These are phyloP conservation scores for Plasmodium vinckei DNA, from an alignment of 169 alveolate species.

Conservation along the genomic window DNA sequence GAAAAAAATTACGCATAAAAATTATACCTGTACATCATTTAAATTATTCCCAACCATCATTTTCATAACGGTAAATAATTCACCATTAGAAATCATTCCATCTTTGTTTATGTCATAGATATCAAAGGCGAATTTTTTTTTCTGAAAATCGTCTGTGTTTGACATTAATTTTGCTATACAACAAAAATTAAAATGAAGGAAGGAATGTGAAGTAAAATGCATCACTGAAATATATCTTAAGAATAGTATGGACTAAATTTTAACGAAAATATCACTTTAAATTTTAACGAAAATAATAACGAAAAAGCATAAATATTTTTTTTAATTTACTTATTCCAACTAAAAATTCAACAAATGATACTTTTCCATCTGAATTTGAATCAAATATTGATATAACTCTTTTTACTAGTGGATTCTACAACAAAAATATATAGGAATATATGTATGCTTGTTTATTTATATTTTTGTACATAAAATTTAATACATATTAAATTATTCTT, in stretches of 20 bases:
- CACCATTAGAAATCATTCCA: conserved; percentile 98
- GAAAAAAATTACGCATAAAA: neutral
- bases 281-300: neutral
- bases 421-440: conserved; percentile 1
- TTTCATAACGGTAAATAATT: conserved; percentile 95
- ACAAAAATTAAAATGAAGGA: conserved; percentile 7
- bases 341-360: conserved; percentile 96
- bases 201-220: neutral
- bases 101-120: conserved; percentile 96
- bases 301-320: conserved; percentile 2
- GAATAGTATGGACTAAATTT: neutral
- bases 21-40: conserved; percentile 92
- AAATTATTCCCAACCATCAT: conserved; percentile 99
- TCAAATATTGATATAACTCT: conserved; percentile 96
- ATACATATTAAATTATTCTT: too few species aligned
- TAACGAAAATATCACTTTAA: neutral
- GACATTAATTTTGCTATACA: conserved; percentile 89
- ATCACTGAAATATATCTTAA: neutral
- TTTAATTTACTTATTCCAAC: conserved; percentile 92
- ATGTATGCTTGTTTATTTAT: conserved; percentile 1
- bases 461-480: neutral
- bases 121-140: conserved; percentile 95
- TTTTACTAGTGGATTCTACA: conserved; percentile 95
- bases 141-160: conserved; percentile 93
- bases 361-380: conserved; percentile 95